Base-by-base conservation (phyloP, 1,284 basidiomycete genomes). In the Microbotryum lychnidis-dioicae region DNA sequence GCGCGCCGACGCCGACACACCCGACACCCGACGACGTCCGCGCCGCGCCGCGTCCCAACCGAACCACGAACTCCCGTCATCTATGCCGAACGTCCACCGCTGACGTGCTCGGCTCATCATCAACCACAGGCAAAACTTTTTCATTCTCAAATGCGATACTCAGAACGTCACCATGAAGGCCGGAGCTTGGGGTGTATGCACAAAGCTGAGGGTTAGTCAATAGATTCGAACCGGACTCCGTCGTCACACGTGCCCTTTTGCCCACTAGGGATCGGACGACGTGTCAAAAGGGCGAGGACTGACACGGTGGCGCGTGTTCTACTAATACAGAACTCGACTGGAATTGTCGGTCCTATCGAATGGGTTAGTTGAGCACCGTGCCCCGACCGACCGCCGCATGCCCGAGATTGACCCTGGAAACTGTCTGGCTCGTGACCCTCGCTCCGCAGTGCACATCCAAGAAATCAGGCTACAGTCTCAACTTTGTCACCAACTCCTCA, bases 121-220 rank as follows among this genome's bases (percentile, higher is more conserved):
- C 37, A 25, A n/a, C 42, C 18, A n/a, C 53, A 63, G 67, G 66
- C 62, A 69, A 44, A 67, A 69, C 57, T 69, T 69, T 47, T 69
- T 63, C 57, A 51, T 63, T 47, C 6, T 69, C 47, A 42, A 63
- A 42, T 65, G 57, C 20, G 61, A 62, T 21, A 58, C 61, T 3
- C 25, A 47, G 48, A 69, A 69, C 55, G 60, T 60, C 50, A 63
- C 65, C 25, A 37, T 69, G 45, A 69, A 69, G 54, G 49, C 63
- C 8, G 67, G 67, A 27, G 62, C 65, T 5, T 69, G 67, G 67
- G 67, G 67, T 21, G 51, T 56, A 25, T 69, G 67, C 62, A 67
- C 60, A 5, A 48, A 37, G 37, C 37, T 53, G 47, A 23, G 61
- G 47, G 67, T 68, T 3, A 56, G 64, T 58, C 46, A 31, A 31